Conservation (phyloP, 257 asterid genomes). For the Solanum rostratum region DNA sequence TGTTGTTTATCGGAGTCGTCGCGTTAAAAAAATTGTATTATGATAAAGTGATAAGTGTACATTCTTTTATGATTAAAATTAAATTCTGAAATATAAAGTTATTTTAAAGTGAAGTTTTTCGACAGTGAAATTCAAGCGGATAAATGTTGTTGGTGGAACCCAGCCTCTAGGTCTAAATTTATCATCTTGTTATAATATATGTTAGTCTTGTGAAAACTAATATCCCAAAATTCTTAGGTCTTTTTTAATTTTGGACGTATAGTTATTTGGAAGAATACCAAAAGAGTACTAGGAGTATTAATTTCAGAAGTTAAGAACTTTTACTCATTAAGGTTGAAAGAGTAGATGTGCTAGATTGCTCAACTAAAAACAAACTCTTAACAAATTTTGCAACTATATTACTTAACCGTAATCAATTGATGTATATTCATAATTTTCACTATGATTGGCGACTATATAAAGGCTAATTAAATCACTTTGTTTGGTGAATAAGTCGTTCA, state of each 20-base stretch:
- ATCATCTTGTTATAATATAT: neutral
- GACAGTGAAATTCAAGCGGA: too few relatives aligned
- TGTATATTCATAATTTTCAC: neutral
- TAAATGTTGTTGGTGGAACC: neutral
- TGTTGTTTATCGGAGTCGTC: neutral
- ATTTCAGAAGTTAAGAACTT: neutral
- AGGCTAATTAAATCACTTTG: neutral
- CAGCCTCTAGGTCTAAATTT: neutral
- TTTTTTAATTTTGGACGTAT: neutral
- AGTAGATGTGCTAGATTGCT: neutral
- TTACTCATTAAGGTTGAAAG: neutral
- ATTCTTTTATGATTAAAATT: neutral
- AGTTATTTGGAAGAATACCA: neutral
- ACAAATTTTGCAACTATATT: neutral
- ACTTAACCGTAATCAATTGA: neutral
- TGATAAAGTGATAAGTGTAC: fast-evolving
- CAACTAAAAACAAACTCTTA: neutral
- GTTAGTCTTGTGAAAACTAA: neutral
- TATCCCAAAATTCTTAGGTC: neutral
- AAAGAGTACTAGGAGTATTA: neutral
- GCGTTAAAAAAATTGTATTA: neutral
- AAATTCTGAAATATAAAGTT: too few relatives aligned
- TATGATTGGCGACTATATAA: neutral
- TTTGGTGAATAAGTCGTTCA: neutral
- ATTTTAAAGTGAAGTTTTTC: too few relatives aligned